Base-by-base conservation (phyloP, 2,329 filamentous ascomycete species). In the Scedosporium dehoogii region DNA sequence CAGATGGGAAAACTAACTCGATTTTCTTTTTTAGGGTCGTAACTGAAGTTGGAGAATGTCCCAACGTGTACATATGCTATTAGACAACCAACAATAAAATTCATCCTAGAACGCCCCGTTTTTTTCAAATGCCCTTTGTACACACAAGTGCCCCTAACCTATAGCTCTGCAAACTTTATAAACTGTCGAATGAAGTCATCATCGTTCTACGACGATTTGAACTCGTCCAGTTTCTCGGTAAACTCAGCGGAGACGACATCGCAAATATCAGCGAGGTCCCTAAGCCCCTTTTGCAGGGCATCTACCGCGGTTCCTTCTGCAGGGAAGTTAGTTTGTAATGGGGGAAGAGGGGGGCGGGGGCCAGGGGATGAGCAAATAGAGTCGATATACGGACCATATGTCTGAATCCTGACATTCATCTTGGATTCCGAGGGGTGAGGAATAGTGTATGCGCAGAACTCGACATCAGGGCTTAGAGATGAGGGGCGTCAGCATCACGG, bases 381-480 rank as follows among this genome's bases (percentile, higher is more conserved):
- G 14, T 58, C 38, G 59, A 16, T 61, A 29, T 55, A 75, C 86
- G 72, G 79, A 96, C 93, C 90, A 70, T 94, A 97, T 67, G 93
- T 99, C 76, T 99, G 94, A 66, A 99, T 97, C 70, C 94, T 86
- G 65, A 99, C 80, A 72, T 97, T 96, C 93, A 99, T 96, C 77
- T 96, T 94, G 48, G 87, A 80, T 76, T 99, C 94, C 46, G 92
- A 96, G 59, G 94, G 94, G 76, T 99, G 94, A 33, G 94, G 94
- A 65, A 99, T 97, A 6, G 93, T 91, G 75, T 99, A 99, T 65
- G 93, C 94, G 76, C 94, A 97, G 77, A 99, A 97, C 74, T 99
- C 94, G 64, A 99, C 94, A 66, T 94, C 86, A 33, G 94, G 93
- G 74, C 93, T 97, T 67, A 61, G 21, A 7, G 42, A 16, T 6